Base-by-base conservation (phyloP, 495 filamentous ascomycete species). In the Lophiotrema nucula region DNA sequence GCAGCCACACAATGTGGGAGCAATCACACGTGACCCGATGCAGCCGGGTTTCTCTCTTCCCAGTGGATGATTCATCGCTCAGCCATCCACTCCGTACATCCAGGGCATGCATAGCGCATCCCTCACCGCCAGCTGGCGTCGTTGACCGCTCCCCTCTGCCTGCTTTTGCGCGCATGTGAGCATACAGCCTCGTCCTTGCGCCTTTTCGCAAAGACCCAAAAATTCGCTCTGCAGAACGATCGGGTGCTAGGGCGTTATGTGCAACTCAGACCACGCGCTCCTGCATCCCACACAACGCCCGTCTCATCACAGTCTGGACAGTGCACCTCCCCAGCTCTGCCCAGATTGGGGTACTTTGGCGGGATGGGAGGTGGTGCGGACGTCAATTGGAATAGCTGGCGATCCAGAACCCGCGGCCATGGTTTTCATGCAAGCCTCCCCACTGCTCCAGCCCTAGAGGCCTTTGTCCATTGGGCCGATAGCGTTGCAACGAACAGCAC, bases 391-490 rank as follows among this genome's bases (percentile, higher is more conserved):
- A 28, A 54, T 16, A 19, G 3, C 24, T 15, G 25, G 22, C 21
- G 27, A 47, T 47, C 53, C 31, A 15, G 41, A 39, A 2, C 27
- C 53, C 53, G 42, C 28, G 42, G 18, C 31, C 27, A 33, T 23
- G 53, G 53, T 41, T 18, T 43, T 37, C 41, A 45, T 38, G 53
- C 38, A 47, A 28, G 42, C 53, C 42, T 54, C 51, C 5, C 37
- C 4, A 18, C 15, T n/a, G 8, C 46, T 23, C 46, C n/a, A n/a
- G 18, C 2, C 3, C 19, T 2, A 3, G 28, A 37, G 35, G 25
- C 24, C n/a, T n/a, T n/a, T n/a, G n/a, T n/a, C n/a, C 4, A 56
- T 56, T 56, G 42, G 53, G 16, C 28, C 53, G 53, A 56, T 56
- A 56, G 39, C 39, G 39, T 43, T 21, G 18, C 10, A 43, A 21